Evolutionary conservation across 2,329 filamentous ascomycete genomes (phyloP), one percentile per base, ranked within the genome.

Genomic region (Xylaria arbuscula): DNA sequence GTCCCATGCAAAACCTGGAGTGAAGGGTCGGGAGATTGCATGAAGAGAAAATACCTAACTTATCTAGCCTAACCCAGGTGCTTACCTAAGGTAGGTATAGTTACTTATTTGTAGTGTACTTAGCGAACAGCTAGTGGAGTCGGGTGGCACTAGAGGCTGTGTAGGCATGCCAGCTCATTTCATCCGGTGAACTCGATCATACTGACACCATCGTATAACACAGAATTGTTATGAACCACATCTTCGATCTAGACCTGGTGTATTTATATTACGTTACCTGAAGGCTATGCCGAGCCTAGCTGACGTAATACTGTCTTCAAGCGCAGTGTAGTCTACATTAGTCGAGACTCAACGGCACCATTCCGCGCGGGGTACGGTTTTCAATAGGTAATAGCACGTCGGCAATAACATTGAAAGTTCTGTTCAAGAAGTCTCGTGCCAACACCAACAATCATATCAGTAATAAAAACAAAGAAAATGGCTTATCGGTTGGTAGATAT

Each of bases 281-380:
- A 19, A 22, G 34, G 15, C 19, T 38, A 3, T 22, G 55, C 50
- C 63, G 57, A 48, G 50, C 17, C 22, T 8, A 36, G 2, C n/a
- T 67, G 61, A 67, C 61, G 56, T 64, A 67, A 55, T 54, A 34
- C 34, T 36, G 42, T 36, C n/a, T 38, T n/a, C 15, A 19, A n/a
- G n/a, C 38, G 11, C 19, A 45, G 47, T n/a, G 17, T 32, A 32
- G 54, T 40, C 36, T 10, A 40, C 36, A 40, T 13, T 45, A 45
- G 15, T 17, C 15, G 15, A 59, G 19, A 19, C 36, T 61, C 42
- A n/a, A 63, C 54, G 59, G 64, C 48, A 32, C 15, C 19, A 48
- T 63, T 67, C 64, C 54, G 66, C 66, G 61, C 66, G 59, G 59
- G 59, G 61, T 24, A 32, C 13, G 28, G 1, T n/a, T 19, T 22